These are phyloP conservation scores for Thielaviopsis punctulata DNA, from an alignment of 2,329 filamentous ascomycete species.

Conservation along the genomic window DNA sequence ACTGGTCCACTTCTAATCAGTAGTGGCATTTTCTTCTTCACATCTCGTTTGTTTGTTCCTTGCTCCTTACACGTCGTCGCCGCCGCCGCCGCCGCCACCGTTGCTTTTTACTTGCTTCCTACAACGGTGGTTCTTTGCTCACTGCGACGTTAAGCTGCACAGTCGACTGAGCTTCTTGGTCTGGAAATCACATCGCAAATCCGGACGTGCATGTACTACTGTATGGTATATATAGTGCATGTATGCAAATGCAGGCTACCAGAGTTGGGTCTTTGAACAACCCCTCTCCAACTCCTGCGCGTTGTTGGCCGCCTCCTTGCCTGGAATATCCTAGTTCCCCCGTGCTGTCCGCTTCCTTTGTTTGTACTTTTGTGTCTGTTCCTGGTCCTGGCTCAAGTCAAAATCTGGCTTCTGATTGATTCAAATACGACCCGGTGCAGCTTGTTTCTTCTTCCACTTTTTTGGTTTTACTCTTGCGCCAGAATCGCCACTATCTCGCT, in stretches of 20 bases:
- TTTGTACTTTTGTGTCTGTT: neutral
- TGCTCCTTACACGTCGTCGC: too few species aligned
- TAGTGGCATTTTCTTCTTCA: neutral
- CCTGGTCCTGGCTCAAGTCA: neutral
- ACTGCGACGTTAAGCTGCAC: neutral
- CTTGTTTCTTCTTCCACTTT: neutral
- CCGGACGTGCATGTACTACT: too few species aligned
- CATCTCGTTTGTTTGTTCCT: neutral
- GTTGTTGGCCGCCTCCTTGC: neutral
- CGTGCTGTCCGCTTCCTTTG: neutral
- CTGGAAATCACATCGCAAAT: neutral
- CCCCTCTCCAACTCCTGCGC: too few species aligned
- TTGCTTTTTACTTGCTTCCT: neutral
- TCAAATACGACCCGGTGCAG: slow-evolving; percentile 1
- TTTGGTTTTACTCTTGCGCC: neutral
- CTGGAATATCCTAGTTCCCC: neutral
- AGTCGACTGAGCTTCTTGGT: neutral
- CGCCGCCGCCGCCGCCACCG: too few species aligned
- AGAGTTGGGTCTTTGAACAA: too few species aligned
- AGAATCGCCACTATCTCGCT: neutral
- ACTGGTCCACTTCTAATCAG: neutral
- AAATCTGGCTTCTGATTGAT: slow-evolving; percentile 4
- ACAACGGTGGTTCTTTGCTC: neutral
- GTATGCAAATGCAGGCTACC: neutral
- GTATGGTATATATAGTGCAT: too few species aligned